Evolutionary conservation across 2,329 filamentous ascomycete species (phyloP).

Genomic region (Exophiala sp.): DNA sequence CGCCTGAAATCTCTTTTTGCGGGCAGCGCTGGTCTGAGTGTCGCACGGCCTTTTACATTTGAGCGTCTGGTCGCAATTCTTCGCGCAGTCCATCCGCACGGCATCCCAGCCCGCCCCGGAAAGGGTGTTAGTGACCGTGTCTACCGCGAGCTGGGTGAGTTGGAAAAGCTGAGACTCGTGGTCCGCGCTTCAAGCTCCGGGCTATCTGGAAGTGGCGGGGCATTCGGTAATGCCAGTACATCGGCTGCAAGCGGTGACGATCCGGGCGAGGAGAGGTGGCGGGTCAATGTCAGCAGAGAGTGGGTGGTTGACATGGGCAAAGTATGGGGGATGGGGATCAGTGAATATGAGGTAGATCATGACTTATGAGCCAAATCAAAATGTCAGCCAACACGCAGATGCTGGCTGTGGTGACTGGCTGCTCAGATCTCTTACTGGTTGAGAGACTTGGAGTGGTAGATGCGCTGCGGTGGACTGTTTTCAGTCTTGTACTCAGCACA

Average conservation of each 20-base stretch:
- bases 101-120: conserved; percentile 32
- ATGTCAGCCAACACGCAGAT: background rate
- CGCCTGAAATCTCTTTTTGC: conserved; percentile 17
- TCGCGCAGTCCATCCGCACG: conserved; percentile 43
- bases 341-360: conserved; percentile 39
- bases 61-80: conserved; percentile 45
- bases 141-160: conserved; percentile 42
- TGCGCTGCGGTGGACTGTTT: too few relatives aligned
- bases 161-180: conserved; percentile 43
- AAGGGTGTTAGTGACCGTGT: conserved; percentile 40
- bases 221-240: conserved; percentile 20
- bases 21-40: conserved; percentile 7
- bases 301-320: conserved; percentile 44
- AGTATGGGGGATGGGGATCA: conserved; percentile 37
- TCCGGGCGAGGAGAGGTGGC: conserved; percentile 43
- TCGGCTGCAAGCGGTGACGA: conserved; percentile 35
- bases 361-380: conserved; percentile 5
- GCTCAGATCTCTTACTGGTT: too few relatives aligned
- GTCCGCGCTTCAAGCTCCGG: conserved; percentile 36
- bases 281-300: conserved; percentile 43
- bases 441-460: too few relatives aligned
- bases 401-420: too few relatives aligned
- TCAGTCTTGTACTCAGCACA: too few relatives aligned
- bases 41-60: conserved; percentile 37
- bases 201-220: conserved; percentile 13